phyloP scores from a whole-genome alignment of 129 eudicot genomes.

The Tagetes patula region DNA sequence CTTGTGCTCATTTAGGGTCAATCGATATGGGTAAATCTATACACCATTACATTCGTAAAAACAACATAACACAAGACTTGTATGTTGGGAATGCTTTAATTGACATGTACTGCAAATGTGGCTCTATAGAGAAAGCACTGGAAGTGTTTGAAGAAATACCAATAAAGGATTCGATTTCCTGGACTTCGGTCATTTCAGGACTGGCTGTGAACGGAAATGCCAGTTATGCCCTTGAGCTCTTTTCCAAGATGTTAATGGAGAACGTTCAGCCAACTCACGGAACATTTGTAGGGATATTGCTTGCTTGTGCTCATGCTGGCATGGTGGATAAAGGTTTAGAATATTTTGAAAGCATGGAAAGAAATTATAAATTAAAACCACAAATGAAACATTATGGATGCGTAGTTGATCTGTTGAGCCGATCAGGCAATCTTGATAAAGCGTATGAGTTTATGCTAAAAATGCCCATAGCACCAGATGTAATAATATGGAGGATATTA shows the following conservation, averaged over 20 bases:
- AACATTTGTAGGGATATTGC: slow-evolving; percentile 51
- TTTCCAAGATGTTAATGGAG: slow-evolving; percentile 48
- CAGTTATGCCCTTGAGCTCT: slow-evolving; percentile 43
- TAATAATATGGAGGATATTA: slow-evolving; percentile 60
- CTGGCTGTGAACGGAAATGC: slow-evolving; percentile 64
- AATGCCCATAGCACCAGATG: slow-evolving; percentile 56
- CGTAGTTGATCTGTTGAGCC: slow-evolving; percentile 8
- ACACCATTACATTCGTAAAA: slow-evolving; percentile 44
- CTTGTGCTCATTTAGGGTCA: slow-evolving; percentile 62
- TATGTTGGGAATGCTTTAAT: slow-evolving; percentile 54
- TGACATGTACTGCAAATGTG: slow-evolving; percentile 73
- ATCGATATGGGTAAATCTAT: slow-evolving; percentile 55
- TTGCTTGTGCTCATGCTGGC: slow-evolving; percentile 68
- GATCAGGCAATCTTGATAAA: slow-evolving; percentile 6
- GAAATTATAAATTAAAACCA: slow-evolving; percentile 46
- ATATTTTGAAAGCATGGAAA: slow-evolving; percentile 58
- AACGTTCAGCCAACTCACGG: slow-evolving; percentile 56
- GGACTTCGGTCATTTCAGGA: slow-evolving; percentile 67
- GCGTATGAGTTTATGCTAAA: slow-evolving; percentile 44
- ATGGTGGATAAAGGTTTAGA: slow-evolving; percentile 61
- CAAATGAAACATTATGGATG: slow-evolving; percentile 73
- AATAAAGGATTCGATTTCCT: slow-evolving; percentile 55
- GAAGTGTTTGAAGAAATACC: slow-evolving; percentile 49
- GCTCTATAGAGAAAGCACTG: slow-evolving; percentile 47
- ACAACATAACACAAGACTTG: slow-evolving; percentile 42